Percentiles rank a stretch among this genome's conserved stretches.
phyloP scores from a whole-genome alignment of 23 red algal species.

The Gracilariopsis chorda region DNA sequence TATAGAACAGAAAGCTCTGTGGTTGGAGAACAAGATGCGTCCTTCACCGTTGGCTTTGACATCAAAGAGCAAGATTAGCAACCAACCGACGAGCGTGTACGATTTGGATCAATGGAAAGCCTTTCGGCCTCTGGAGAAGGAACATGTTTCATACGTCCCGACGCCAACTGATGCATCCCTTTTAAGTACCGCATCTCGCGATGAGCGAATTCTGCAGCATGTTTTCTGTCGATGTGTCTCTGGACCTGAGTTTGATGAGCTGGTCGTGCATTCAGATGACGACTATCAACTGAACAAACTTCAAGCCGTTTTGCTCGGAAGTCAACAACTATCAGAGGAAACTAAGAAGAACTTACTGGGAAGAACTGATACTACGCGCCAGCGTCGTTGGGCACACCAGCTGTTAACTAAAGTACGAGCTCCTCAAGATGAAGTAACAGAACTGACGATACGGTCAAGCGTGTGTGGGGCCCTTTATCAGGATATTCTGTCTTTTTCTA shows the following conservation, averaged over 20 bases:
- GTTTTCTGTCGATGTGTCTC: conserved; percentile 2
- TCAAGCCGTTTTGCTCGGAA: conserved; percentile 12
- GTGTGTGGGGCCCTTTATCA: conserved; percentile 18
- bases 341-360: neutral
- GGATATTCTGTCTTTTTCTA: conserved; percentile 29
- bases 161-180: neutral
- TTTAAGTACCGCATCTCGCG: neutral
- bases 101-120: neutral
- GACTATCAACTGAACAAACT: neutral
- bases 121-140: neutral
- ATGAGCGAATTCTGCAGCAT: neutral
- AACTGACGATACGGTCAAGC: conserved; percentile 8
- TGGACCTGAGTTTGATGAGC: conserved; percentile 21
- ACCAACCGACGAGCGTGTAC: neutral
- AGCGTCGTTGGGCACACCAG: neutral
- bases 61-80: neutral
- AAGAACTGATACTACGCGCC: neutral
- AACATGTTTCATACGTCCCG: neutral
- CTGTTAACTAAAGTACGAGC: neutral
- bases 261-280: conserved; percentile 3
- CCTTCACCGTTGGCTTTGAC: neutral
- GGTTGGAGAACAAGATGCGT: neutral
- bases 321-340: neutral
- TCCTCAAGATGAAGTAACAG: conserved; percentile 7
- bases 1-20: neutral